Evolutionary conservation across 257 asterid genomes (phyloP).

Genomic region (Agastache rugosa): DNA sequence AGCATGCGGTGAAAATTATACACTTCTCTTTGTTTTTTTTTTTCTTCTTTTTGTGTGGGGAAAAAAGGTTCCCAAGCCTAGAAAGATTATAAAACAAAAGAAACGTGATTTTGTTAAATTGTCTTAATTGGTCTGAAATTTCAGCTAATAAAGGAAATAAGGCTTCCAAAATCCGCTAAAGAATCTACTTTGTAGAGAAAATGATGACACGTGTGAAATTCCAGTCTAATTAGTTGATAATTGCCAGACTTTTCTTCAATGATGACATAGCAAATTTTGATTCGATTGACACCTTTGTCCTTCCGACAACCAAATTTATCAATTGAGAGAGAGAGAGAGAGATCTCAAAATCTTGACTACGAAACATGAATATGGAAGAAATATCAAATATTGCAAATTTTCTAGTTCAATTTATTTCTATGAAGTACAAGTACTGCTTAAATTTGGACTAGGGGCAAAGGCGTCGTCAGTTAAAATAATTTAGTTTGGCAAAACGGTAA

Average conservation of each 20-base stretch:
- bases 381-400: too few species aligned
- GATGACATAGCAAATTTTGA: neutral
- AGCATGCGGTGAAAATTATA: neutral
- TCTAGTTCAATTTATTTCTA: too few species aligned
- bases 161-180: constrained; percentile 30
- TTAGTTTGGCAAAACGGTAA: neutral
- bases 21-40: neutral
- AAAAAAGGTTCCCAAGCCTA: neutral
- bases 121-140: constrained; percentile 30
- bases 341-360: too few species aligned
- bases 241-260: constrained; percentile 2
- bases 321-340: too few species aligned
- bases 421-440: too few species aligned
- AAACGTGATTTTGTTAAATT: constrained; percentile 26
- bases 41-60: neutral
- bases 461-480: neutral
- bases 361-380: too few species aligned
- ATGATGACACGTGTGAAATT: neutral
- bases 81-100: neutral
- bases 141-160: constrained; percentile 25
- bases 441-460: neutral
- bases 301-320: neutral
- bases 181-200: constrained; percentile 21
- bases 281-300: neutral
- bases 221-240: neutral